These are phyloP conservation scores for Liquidambar formosana DNA, from an alignment of 164 flowering plant species.

Conservation along the genomic window DNA sequence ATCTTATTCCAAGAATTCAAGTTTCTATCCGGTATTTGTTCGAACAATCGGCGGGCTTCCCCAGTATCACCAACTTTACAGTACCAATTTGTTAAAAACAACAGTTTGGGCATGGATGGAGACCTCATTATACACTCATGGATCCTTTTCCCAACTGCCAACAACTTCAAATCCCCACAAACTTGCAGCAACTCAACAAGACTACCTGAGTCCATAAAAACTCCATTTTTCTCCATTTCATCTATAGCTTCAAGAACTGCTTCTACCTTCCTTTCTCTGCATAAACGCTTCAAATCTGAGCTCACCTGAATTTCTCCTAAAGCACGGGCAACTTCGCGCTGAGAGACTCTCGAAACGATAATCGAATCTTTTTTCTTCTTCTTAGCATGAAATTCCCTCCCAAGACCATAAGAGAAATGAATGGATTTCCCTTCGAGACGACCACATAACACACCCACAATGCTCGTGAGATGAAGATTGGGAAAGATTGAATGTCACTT, in stretches of 20 bases:
- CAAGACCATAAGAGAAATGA: background rate
- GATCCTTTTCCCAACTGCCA: slow-evolving; percentile 24
- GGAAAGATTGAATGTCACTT: background rate
- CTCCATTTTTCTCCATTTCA: slow-evolving; percentile 19
- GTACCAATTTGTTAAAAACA: slow-evolving; percentile 23
- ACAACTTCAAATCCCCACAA: slow-evolving; percentile 22
- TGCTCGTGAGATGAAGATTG: background rate
- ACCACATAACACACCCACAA: no score
- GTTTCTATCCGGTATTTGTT: slow-evolving; percentile 27
- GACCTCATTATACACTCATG: slow-evolving; percentile 19
- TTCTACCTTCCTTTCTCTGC: slow-evolving; percentile 24
- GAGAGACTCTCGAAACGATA: slow-evolving; percentile 11
- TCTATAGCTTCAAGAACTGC: slow-evolving; percentile 19
- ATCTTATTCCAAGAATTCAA: slow-evolving; percentile 30
- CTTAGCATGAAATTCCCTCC: background rate
- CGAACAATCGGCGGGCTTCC: slow-evolving; percentile 24
- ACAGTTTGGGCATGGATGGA: background rate
- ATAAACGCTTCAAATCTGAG: slow-evolving; percentile 17
- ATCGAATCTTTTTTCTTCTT: slow-evolving; percentile 3
- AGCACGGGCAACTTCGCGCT: background rate
- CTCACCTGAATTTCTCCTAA: background rate
- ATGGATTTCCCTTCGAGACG: background rate
- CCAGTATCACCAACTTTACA: slow-evolving; percentile 14
- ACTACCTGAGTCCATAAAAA: slow-evolving; percentile 7
- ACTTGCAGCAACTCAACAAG: slow-evolving; percentile 24